phyloP scores from a whole-genome alignment of 106 monocot genomes.

The Allium cepa region DNA sequence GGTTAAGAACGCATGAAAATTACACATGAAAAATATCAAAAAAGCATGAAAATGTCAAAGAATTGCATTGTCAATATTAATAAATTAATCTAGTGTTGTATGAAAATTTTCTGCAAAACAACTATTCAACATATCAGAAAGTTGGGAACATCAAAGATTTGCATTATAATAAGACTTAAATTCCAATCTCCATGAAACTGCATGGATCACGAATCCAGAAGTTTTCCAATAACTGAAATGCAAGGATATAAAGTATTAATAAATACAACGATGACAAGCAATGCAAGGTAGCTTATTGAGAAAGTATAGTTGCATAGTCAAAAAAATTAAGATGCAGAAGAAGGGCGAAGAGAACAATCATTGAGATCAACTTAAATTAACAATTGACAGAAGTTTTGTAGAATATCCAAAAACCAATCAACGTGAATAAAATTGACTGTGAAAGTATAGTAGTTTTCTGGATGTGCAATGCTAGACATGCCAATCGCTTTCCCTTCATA shows the following conservation, averaged over 20 bases:
- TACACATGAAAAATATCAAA: no score
- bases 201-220: slow-evolving; percentile 62
- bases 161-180: slow-evolving; percentile 38
- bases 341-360: neutral
- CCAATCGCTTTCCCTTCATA: slow-evolving; percentile 36
- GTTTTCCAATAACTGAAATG: slow-evolving; percentile 44
- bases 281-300: neutral
- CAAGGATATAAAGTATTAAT: neutral
- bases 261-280: neutral
- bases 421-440: neutral
- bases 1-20: no score
- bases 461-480: slow-evolving; percentile 55
- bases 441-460: slow-evolving; percentile 8
- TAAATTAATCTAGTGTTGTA: no score
- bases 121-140: no score
- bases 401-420: neutral
- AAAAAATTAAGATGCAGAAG: neutral
- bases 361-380: neutral
- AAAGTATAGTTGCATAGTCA: neutral
- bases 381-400: neutral
- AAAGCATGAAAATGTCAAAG: no score
- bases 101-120: no score
- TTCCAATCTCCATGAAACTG: slow-evolving; percentile 54
- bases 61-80: no score
- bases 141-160: no score